phyloP scores from a whole-genome alignment of 768 basidiomycete species.

The Calvatia gigantea region DNA sequence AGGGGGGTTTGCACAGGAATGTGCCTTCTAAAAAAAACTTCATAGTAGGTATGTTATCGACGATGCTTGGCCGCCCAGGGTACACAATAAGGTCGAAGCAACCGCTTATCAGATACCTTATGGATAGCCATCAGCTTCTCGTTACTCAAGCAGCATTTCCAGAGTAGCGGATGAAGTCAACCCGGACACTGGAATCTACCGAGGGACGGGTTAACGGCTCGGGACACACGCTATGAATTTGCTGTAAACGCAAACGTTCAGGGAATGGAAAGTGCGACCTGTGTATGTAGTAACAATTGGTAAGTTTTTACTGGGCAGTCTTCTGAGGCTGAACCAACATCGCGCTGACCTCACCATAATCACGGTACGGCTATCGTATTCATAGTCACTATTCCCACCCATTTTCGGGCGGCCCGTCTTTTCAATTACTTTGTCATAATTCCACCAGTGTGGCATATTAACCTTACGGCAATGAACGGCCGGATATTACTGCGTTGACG shows the following conservation, averaged over 20 bases:
- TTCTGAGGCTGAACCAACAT: too few species aligned
- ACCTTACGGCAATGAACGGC: too few species aligned
- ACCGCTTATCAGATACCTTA: neutral
- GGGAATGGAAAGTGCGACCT: neutral
- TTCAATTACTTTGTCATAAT: too few species aligned
- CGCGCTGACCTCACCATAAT: too few species aligned
- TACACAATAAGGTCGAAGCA: neutral
- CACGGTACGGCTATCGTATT: too few species aligned
- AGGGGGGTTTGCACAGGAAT: neutral
- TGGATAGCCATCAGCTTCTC: neutral
- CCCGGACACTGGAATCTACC: slow-evolving; percentile 2
- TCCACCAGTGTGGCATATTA: too few species aligned
- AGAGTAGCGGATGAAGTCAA: neutral
- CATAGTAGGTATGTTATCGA: too few species aligned
- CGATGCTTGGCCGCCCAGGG: too few species aligned
- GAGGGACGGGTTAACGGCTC: neutral
- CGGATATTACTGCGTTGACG: too few species aligned
- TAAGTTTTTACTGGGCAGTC: too few species aligned
- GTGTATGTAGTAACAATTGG: neutral
- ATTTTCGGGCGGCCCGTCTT: too few species aligned
- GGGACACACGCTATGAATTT: neutral
- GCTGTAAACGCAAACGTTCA: neutral
- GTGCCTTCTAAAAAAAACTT: neutral
- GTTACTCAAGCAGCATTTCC: neutral
- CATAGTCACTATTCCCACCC: too few species aligned